Evolutionary conservation across 305 asterid species (phyloP).

Genomic region (Solanum hybrid): DNA sequence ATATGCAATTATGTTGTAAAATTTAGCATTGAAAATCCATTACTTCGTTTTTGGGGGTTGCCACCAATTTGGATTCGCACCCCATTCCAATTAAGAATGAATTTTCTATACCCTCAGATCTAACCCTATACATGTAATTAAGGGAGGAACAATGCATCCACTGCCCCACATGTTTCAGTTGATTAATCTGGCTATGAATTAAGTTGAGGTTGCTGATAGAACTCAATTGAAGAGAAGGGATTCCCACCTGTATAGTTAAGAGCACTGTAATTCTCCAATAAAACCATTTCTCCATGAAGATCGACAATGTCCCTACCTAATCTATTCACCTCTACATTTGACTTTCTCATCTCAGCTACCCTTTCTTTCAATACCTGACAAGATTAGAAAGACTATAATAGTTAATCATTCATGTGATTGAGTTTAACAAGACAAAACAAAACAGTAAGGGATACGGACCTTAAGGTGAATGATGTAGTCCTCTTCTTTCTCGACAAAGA

Average conservation of each 20-base stretch:
- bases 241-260: constrained; percentile 73
- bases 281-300: constrained; percentile 83
- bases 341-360: constrained; percentile 33
- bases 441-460: constrained; percentile 22
- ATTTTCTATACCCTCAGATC: background rate
- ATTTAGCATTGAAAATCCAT: background rate
- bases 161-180: background rate
- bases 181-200: background rate
- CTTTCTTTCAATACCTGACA: constrained; percentile 50
- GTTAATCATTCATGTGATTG: background rate
- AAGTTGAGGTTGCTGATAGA: background rate
- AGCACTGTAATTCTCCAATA: constrained; percentile 78
- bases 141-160: background rate
- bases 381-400: too few relatives aligned
- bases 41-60: too few relatives aligned
- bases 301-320: constrained; percentile 60
- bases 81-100: too few relatives aligned
- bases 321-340: constrained; percentile 40
- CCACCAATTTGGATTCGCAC: too few relatives aligned
- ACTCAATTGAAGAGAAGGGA: background rate
- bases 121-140: background rate
- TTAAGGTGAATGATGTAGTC: constrained; percentile 44
- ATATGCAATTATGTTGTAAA: background rate
- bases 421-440: too few relatives aligned
- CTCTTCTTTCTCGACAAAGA: constrained; percentile 71